Evolutionary conservation across 257 asterid species (phyloP).

Genomic region (Primulina tabacum): DNA sequence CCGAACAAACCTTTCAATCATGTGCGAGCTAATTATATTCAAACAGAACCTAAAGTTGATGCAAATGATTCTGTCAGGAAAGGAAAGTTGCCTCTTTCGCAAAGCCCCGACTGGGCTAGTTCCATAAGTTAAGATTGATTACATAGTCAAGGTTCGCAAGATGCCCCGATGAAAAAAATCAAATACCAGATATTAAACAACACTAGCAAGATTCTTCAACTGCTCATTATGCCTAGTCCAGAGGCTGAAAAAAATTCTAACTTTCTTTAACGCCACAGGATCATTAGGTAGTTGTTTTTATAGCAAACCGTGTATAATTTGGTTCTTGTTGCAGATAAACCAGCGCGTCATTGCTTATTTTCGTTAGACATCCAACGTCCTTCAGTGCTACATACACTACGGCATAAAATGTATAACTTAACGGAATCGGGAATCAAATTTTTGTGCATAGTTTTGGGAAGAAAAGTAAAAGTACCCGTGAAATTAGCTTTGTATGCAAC

Average conservation of each 20-base stretch:
- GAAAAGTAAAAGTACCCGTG: slow-evolving; percentile 44
- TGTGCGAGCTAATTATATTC: background rate
- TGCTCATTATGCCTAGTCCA: background rate
- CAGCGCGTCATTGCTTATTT: background rate
- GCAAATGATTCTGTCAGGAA: background rate
- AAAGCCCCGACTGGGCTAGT: background rate
- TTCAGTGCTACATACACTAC: background rate
- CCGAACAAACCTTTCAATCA: background rate
- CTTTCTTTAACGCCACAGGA: too few species aligned
- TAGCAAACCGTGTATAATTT: background rate
- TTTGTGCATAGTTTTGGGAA: background rate
- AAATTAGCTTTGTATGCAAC: slow-evolving; percentile 88
- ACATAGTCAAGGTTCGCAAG: background rate
- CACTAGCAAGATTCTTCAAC: background rate
- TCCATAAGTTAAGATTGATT: background rate
- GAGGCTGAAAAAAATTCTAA: background rate
- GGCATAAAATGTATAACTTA: background rate
- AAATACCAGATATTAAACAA: background rate
- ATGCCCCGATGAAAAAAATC: background rate
- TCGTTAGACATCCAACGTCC: background rate
- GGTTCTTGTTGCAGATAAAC: background rate
- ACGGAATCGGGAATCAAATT: background rate
- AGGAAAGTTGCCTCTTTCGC: background rate
- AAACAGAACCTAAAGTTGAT: background rate
- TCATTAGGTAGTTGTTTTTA: background rate